These are phyloP conservation scores for Lepidium africanum DNA, from an alignment of 345 rosid species.

Conservation along the genomic window DNA sequence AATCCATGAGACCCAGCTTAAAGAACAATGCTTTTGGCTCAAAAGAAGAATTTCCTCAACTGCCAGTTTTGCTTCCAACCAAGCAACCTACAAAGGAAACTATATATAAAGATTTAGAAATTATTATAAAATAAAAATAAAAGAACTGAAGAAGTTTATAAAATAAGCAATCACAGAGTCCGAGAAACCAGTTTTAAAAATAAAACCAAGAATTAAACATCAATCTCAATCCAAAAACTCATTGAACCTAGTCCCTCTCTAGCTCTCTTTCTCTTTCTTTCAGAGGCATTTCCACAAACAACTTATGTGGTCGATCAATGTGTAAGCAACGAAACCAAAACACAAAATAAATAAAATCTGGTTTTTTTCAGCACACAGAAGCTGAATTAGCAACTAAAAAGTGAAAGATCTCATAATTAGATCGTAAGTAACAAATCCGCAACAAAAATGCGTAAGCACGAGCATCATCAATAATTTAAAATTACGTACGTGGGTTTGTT, in stretches of 20 bases:
- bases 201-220: constrained; percentile 47
- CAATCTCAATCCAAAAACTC: constrained; percentile 71
- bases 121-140: not conserved
- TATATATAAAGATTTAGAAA: constrained; percentile 13
- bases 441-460: not conserved
- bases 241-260: constrained; percentile 55
- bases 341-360: not conserved
- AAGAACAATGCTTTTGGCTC: constrained; percentile 33
- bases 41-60: constrained; percentile 25
- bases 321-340: not conserved
- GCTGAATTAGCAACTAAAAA: constrained; percentile 20
- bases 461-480: not conserved
- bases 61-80: constrained; percentile 43
- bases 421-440: constrained; percentile 38
- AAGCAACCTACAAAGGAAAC: constrained; percentile 45
- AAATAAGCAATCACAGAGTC: constrained; percentile 43
- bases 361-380: constrained; percentile 22
- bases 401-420: constrained; percentile 43
- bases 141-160: constrained; percentile 5
- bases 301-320: constrained; percentile 20
- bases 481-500: constrained; percentile 43
- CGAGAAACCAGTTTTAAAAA: constrained; percentile 33
- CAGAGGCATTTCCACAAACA: constrained; percentile 24
- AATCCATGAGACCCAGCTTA: constrained; percentile 65
- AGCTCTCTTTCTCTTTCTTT: constrained; percentile 10